Conservation (phyloP, 106 monocot species). For the Dendrobium nobile region DNA sequence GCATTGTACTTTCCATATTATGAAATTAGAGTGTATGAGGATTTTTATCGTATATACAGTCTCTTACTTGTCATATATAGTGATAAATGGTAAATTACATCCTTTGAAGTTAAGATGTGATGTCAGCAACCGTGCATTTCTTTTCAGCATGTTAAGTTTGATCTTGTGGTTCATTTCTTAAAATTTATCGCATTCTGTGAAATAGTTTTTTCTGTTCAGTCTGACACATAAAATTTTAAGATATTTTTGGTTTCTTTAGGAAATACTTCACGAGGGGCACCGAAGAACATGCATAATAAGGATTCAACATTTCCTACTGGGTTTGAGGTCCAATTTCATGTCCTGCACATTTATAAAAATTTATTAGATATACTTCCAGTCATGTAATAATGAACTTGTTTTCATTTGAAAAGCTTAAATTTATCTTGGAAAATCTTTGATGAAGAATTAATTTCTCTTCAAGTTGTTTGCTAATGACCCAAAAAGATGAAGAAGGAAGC, state of each 20-base stretch:
- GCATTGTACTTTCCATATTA: background rate
- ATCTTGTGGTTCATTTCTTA: background rate
- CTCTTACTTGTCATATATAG: background rate
- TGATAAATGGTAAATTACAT: background rate
- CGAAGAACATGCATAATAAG: background rate
- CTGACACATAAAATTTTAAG: background rate
- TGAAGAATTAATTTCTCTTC: no score
- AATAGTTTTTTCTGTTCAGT: background rate
- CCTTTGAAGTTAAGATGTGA: background rate
- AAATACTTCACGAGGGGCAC: background rate
- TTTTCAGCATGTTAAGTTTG: background rate
- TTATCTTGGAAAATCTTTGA: background rate
- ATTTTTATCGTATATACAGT: background rate
- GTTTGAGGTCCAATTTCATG: background rate
- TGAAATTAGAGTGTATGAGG: background rate
- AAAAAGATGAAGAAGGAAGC: no score
- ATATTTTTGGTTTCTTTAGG: slow-evolving; percentile 1
- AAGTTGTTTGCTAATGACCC: no score
- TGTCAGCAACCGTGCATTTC: background rate
- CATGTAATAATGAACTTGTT: no score
- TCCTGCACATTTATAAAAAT: background rate
- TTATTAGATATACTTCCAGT: no score
- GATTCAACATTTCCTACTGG: background rate
- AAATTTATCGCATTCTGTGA: background rate
- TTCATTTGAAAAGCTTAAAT: background rate